Percentiles rank a stretch among this genome's conserved stretches.
phyloP scores from a whole-genome alignment of 768 basidiomycete species.

The Russula ochroleuca region DNA sequence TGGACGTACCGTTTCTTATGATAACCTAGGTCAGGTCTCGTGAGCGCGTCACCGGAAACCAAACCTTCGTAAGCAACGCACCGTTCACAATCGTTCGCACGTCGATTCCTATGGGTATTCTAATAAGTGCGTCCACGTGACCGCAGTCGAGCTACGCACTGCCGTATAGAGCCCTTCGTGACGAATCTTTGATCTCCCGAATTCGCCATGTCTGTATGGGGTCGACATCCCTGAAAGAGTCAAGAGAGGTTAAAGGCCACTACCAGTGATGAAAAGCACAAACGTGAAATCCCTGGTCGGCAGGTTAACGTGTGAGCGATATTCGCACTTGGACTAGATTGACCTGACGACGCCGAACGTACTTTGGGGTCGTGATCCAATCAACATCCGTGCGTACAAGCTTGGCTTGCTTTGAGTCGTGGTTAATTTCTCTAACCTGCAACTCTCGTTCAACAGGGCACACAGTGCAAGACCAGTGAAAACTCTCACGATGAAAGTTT shows the following conservation, averaged over 20 bases:
- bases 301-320: constrained; percentile 4
- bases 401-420: constrained; percentile 69
- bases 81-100: constrained; percentile 71
- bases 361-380: constrained; percentile 76
- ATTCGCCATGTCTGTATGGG: constrained; percentile 74
- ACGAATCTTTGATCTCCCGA: constrained; percentile 54
- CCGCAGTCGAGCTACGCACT: constrained; percentile 42
- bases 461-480: background rate
- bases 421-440: constrained; percentile 74
- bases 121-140: constrained; percentile 5
- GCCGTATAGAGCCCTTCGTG: constrained; percentile 64
- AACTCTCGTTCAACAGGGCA: background rate
- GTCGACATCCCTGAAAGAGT: constrained; percentile 48
- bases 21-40: constrained; percentile 49
- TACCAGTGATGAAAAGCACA: constrained; percentile 28
- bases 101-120: constrained; percentile 46
- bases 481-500: constrained; percentile 64
- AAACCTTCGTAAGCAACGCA: constrained; percentile 34
- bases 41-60: constrained; percentile 4
- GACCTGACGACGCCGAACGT: background rate
- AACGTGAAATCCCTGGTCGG: constrained; percentile 69
- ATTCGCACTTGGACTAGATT: background rate
- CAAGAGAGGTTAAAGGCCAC: background rate
- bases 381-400: constrained; percentile 73
- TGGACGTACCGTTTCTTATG: constrained; percentile 63